A percentile compares a stretch with the other conserved stretches of the same genome.
These are phyloP conservation scores for Meyerozyma athensensis DNA, from an alignment of 1,139 yeast species.

Conservation along the genomic window DNA sequence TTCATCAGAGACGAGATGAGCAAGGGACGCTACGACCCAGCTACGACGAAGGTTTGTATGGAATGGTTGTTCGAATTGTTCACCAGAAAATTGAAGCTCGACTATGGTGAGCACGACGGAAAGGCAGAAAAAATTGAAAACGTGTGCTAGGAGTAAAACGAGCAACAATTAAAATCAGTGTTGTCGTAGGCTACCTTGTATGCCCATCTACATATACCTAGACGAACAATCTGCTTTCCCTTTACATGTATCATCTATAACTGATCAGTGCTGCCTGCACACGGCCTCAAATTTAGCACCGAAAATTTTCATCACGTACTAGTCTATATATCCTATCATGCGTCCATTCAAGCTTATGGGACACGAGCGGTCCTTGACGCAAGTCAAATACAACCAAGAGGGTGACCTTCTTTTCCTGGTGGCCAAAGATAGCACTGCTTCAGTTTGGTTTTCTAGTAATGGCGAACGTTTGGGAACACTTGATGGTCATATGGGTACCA, in stretches of 20 bases:
- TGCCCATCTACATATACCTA: no score
- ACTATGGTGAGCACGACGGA: conserved; percentile 60
- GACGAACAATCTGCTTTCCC: no score
- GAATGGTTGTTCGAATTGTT: conserved; percentile 68
- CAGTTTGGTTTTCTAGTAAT: conserved; percentile 90
- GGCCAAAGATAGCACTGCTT: conserved; percentile 84
- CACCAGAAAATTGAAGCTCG: conserved; percentile 62
- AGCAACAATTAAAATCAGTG: conserved; percentile 5
- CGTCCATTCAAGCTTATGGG: conserved; percentile 63
- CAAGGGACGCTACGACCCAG: conserved; percentile 77
- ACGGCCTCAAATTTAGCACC: not conserved
- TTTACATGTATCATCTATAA: no score
- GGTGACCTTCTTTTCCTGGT: conserved; percentile 93
- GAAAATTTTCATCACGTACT: not conserved
- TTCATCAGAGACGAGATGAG: conserved; percentile 74
- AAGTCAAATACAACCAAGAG: conserved; percentile 89
- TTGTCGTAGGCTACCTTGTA: no score
- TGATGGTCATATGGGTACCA: conserved; percentile 83
- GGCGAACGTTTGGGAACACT: conserved; percentile 97
- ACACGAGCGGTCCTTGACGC: conserved; percentile 84
- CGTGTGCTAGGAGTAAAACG: conserved; percentile 55
- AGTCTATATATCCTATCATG: no score
- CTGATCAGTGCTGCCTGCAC: not conserved
- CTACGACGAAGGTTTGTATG: conserved; percentile 63
- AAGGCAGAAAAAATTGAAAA: conserved; percentile 48